Evolutionary conservation across 768 basidiomycete species (phyloP).

Genomic region (Calocybe indica): DNA sequence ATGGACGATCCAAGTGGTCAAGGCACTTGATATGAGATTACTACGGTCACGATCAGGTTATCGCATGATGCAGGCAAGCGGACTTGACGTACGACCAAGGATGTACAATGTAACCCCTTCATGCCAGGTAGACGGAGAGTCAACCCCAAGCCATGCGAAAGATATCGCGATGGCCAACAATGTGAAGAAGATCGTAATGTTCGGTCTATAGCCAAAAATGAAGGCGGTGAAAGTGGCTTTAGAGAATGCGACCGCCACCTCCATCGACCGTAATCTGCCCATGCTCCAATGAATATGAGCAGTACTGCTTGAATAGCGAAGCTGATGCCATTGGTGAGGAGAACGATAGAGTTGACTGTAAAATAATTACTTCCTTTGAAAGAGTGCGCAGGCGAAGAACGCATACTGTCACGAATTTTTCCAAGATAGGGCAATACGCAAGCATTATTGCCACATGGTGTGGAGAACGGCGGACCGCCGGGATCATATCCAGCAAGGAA

Average conservation of each 20-base stretch:
- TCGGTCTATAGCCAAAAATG: conserved; percentile 40
- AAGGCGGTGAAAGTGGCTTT: neutral
- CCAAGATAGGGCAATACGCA: conserved; percentile 69
- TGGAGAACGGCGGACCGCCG: conserved; percentile 44
- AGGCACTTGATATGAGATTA: too few relatives aligned
- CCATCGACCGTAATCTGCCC: conserved; percentile 82
- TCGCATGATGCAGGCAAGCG: neutral
- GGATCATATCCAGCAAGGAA: conserved; percentile 73
- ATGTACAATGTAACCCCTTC: conserved; percentile 58
- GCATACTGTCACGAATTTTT: conserved; percentile 51
- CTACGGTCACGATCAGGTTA: too few relatives aligned
- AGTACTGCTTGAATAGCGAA: conserved; percentile 71
- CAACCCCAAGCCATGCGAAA: conserved; percentile 75
- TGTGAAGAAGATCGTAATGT: conserved; percentile 74
- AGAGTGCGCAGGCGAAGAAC: neutral
- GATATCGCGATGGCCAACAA: conserved; percentile 59
- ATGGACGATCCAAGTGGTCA: too few relatives aligned
- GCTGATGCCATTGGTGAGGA: conserved; percentile 74
- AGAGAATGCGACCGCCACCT: conserved; percentile 31
- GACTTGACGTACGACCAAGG: conserved; percentile 61
- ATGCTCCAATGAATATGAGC: conserved; percentile 62
- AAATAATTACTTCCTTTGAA: neutral
- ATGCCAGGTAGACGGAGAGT: conserved; percentile 58
- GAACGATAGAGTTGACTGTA: conserved; percentile 70
- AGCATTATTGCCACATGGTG: conserved; percentile 42